phyloP scores from a whole-genome alignment of 2,329 filamentous ascomycete genomes.

The Beauveria medogensis region DNA sequence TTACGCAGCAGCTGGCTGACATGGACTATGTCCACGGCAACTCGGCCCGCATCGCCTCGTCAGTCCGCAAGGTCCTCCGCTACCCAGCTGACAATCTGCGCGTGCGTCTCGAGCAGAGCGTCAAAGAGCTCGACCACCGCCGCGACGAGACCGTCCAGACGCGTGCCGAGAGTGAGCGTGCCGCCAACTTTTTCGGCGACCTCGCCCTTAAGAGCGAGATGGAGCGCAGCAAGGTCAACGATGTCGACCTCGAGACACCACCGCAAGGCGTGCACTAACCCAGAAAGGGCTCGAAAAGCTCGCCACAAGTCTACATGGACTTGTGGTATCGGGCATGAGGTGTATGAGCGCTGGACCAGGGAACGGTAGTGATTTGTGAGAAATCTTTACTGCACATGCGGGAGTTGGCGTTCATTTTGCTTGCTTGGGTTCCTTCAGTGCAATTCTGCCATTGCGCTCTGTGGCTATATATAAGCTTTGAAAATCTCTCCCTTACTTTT shows the following conservation, averaged over 20 bases:
- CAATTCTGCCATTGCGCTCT: not conserved
- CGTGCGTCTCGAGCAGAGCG: constrained; percentile 70
- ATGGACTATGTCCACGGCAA: constrained; percentile 94
- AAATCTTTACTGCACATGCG: not conserved
- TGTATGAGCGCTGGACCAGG: not conserved
- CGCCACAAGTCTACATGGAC: not conserved
- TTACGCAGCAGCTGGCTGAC: constrained; percentile 67
- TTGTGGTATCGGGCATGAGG: not conserved
- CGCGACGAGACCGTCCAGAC: constrained; percentile 79
- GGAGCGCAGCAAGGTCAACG: constrained; percentile 42
- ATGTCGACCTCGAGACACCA: constrained; percentile 47
- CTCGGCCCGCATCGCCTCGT: constrained; percentile 70
- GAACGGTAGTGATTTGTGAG: not conserved
- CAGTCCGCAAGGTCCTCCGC: constrained; percentile 82
- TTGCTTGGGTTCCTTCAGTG: constrained; percentile 3
- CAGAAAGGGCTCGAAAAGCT: not conserved
- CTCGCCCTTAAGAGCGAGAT: constrained; percentile 59
- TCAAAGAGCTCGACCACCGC: constrained; percentile 72
- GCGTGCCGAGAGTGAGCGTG: constrained; percentile 74
- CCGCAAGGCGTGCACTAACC: constrained; percentile 26
- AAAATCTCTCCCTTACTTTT: not conserved
- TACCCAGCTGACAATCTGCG: constrained; percentile 81
- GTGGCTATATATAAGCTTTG: not conserved
- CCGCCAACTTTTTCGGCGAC: constrained; percentile 83
- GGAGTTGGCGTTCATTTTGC: constrained; percentile 5